Conservation (phyloP, 2,329 filamentous ascomycete genomes). For the Didymella pinodella region DNA sequence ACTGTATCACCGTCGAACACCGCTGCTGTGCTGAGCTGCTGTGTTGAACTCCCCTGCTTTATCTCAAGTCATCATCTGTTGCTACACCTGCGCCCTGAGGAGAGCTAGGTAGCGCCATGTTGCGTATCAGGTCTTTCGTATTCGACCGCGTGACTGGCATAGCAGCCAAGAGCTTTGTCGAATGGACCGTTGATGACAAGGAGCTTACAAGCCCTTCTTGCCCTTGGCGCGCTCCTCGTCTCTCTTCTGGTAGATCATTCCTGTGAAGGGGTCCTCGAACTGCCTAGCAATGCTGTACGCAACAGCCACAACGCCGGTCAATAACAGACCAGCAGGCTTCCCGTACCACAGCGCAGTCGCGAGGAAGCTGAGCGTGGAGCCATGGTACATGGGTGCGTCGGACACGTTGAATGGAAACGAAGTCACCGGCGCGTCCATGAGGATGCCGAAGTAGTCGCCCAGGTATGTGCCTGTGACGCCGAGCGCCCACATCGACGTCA, state of each 20-base stretch:
- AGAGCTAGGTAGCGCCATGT: background rate
- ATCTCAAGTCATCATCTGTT: slow-evolving; percentile 1
- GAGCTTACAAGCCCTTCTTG: slow-evolving; percentile 44
- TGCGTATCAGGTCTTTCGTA: background rate
- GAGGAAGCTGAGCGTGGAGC: slow-evolving; percentile 89
- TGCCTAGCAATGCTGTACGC: slow-evolving; percentile 82
- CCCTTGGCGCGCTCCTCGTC: slow-evolving; percentile 60
- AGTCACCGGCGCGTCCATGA: slow-evolving; percentile 94
- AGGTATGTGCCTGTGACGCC: slow-evolving; percentile 96
- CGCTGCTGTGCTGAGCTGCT: slow-evolving; percentile 23
- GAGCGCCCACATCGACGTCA: slow-evolving; percentile 89
- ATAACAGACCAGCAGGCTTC: slow-evolving; percentile 82
- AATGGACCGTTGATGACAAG: background rate
- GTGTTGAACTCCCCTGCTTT: slow-evolving; percentile 23
- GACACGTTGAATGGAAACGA: slow-evolving; percentile 96
- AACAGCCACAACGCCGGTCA: slow-evolving; percentile 77
- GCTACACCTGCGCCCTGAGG: background rate
- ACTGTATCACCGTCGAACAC: slow-evolving; percentile 17
- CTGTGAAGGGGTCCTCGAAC: slow-evolving; percentile 95
- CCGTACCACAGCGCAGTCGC: slow-evolving; percentile 85
- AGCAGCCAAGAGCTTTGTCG: background rate
- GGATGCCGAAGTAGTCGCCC: slow-evolving; percentile 97
- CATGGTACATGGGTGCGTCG: slow-evolving; percentile 94
- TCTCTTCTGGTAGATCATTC: slow-evolving; percentile 88
- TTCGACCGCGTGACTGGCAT: background rate